Conservation (phyloP, 129 eudicot species). For the Logfia minima region DNA sequence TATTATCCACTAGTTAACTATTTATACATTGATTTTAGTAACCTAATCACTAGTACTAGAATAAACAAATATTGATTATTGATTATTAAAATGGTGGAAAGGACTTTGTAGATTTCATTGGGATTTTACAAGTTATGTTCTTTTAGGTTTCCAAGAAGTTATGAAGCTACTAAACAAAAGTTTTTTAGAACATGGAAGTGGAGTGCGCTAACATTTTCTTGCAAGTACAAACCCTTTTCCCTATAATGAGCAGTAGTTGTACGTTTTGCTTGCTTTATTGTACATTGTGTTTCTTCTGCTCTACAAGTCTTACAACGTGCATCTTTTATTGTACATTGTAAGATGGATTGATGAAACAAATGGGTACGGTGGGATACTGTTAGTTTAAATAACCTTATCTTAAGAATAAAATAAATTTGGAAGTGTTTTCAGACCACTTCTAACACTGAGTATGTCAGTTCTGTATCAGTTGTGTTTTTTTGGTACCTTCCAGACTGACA, state of each 20-base stretch:
- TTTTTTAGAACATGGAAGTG: neutral
- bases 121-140: neutral
- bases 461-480: too few species aligned
- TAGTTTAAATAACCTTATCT: neutral
- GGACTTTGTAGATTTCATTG: constrained; percentile 7
- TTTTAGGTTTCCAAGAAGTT: neutral
- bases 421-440: too few species aligned
- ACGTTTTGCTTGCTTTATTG: neutral
- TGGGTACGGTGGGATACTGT: neutral
- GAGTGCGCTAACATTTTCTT: neutral
- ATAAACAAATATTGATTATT: neutral
- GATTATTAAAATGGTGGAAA: neutral
- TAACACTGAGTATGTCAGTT: too few species aligned
- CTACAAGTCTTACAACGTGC: neutral
- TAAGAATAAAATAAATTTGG: neutral
- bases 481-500: too few species aligned
- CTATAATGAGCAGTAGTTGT: neutral
- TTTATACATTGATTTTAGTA: neutral
- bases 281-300: neutral
- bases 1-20: neutral
- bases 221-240: constrained; percentile 1
- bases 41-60: neutral
- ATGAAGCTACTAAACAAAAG: constrained; percentile 1
- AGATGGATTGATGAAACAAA: neutral
- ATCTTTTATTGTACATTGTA: neutral